Percentiles rank a stretch among this genome's conserved stretches.
phyloP scores from a whole-genome alignment of 1,139 yeast species.

The Yamadazyma songkhlaensis region DNA sequence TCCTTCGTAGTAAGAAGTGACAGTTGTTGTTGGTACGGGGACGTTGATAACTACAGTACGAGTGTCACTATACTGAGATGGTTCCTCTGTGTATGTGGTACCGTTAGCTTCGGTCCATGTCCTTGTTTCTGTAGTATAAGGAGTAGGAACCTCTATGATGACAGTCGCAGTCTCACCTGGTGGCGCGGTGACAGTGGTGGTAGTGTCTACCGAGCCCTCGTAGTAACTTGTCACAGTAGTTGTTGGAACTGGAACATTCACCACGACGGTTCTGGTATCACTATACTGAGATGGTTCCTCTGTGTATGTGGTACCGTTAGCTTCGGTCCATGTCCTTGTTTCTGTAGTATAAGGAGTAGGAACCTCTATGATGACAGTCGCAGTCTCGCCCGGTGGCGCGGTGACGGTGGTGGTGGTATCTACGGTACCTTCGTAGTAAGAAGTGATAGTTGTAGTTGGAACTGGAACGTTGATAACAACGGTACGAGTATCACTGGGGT shows the following conservation, averaged over 20 bases:
- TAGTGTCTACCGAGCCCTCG: slow-evolving; percentile 1
- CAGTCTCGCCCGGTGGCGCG: slow-evolving; percentile 9
- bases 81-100: slow-evolving; percentile 6
- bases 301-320: too few species aligned
- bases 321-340: slow-evolving; percentile 7
- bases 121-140: slow-evolving; percentile 10
- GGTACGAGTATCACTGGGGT: slow-evolving; percentile 6
- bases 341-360: slow-evolving; percentile 10
- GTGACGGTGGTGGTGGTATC: slow-evolving; percentile 6
- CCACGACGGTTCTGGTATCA: slow-evolving; percentile 12
- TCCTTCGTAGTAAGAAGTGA: slow-evolving; percentile 20
- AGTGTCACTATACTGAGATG: slow-evolving; percentile 8
- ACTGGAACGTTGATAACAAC: slow-evolving; percentile 8
- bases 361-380: slow-evolving; percentile 9
- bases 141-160: slow-evolving; percentile 12
- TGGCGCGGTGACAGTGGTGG: slow-evolving; percentile 7
- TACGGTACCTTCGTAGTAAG: slow-evolving; percentile 5
- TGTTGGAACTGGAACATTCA: slow-evolving; percentile 13
- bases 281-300: neutral
- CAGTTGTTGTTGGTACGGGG: slow-evolving; percentile 11
- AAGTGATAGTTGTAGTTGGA: slow-evolving; percentile 13
- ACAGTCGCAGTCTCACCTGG: slow-evolving; percentile 8
- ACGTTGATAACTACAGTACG: slow-evolving; percentile 10
- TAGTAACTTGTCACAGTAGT: slow-evolving; percentile 6
- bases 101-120: slow-evolving; percentile 5